Evolutionary conservation across 306 rosid genomes (phyloP).

Genomic region (Lupinus albus): DNA sequence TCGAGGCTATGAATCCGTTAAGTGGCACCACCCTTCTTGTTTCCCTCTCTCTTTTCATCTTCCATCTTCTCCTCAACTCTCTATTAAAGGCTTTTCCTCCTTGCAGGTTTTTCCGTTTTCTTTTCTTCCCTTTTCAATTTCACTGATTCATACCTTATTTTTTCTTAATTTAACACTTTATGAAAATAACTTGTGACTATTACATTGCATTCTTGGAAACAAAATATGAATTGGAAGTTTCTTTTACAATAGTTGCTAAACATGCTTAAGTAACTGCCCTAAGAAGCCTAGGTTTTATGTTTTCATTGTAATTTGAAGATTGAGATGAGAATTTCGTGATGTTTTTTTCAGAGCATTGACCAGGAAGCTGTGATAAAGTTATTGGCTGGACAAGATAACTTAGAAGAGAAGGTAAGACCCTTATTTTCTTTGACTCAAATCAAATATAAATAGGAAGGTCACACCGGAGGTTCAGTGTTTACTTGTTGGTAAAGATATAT

Average conservation of each 20-base stretch:
- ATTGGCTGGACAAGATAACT: slow-evolving; percentile 45
- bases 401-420: slow-evolving; percentile 43
- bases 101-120: slow-evolving; percentile 50
- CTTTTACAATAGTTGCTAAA: too few relatives aligned
- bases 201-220: too few relatives aligned
- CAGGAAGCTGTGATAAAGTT: slow-evolving; percentile 67
- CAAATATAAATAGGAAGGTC: slow-evolving; percentile 1
- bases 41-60: slow-evolving; percentile 42
- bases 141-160: too few relatives aligned
- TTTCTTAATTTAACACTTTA: too few relatives aligned
- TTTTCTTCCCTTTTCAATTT: not conserved
- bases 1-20: slow-evolving; percentile 47
- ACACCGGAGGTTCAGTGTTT: not conserved
- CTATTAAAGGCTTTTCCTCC: slow-evolving; percentile 58
- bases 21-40: slow-evolving; percentile 75
- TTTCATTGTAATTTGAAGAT: not conserved
- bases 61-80: slow-evolving; percentile 39
- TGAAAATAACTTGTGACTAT: too few relatives aligned
- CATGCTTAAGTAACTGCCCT: too few relatives aligned
- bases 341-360: slow-evolving; percentile 54
- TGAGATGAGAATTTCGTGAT: not conserved
- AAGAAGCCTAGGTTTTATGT: not conserved
- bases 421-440: not conserved
- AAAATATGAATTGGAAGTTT: too few relatives aligned
- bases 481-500: not conserved